These are phyloP conservation scores for Plasmodium relictum DNA, from an alignment of 169 alveolate genomes.

Conservation along the genomic window DNA sequence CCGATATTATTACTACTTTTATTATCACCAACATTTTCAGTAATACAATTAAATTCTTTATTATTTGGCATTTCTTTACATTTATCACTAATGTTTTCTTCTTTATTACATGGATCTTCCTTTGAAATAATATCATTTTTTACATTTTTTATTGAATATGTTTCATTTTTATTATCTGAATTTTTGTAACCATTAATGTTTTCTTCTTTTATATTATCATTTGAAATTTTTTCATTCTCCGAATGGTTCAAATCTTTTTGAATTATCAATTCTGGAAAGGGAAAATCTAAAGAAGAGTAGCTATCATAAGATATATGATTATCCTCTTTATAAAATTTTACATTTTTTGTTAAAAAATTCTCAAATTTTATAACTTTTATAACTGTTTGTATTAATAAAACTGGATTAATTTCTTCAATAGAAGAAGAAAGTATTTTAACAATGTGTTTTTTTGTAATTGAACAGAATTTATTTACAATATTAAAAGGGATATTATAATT, in stretches of 20 bases:
- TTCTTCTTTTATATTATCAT: not conserved
- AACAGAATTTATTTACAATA: slow-evolving; percentile 51
- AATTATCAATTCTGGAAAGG: slow-evolving; percentile 55
- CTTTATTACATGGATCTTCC: not conserved
- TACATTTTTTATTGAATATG: not conserved
- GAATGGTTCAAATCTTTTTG: not conserved
- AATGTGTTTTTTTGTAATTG: slow-evolving; percentile 47
- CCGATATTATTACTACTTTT: not conserved
- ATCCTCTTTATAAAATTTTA: not conserved
- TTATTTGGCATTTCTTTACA: not conserved
- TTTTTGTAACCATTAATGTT: no score
- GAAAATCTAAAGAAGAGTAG: slow-evolving; percentile 34
- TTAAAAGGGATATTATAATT: slow-evolving; percentile 51
- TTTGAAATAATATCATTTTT: not conserved
- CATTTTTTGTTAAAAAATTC: slow-evolving; percentile 42
- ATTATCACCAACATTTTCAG: not conserved
- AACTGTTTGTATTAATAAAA: slow-evolving; percentile 47
- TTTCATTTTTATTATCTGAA: not conserved
- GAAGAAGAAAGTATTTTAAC: slow-evolving; percentile 65
- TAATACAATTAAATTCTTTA: not conserved
- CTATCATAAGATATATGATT: not conserved
- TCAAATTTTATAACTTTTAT: slow-evolving; percentile 71
- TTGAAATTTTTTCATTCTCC: not conserved
- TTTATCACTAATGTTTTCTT: not conserved
- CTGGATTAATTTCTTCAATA: slow-evolving; percentile 43